Percentiles rank a stretch among this genome's conserved stretches.
These are phyloP conservation scores for Canavalia ensiformis DNA, from an alignment of 306 rosid species.

Conservation along the genomic window DNA sequence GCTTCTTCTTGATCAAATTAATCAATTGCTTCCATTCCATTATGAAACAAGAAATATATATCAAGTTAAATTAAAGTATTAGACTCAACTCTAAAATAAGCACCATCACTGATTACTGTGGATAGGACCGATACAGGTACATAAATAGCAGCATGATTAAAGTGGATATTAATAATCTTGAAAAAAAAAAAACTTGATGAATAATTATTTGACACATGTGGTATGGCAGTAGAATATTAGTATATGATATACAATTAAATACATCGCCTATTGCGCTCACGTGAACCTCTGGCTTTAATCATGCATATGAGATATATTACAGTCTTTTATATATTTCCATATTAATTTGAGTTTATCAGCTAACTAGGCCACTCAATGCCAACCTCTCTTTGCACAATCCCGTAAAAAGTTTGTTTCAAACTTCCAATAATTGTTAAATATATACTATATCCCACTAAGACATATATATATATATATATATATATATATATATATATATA, in stretches of 20 bases:
- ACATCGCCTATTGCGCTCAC: conserved; percentile 50
- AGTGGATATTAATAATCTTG: too few species aligned
- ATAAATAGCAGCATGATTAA: conserved; percentile 6
- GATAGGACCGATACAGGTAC: not conserved
- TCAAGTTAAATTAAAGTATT: not conserved
- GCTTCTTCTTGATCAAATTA: not conserved
- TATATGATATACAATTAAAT: not conserved
- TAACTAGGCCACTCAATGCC: conserved; percentile 36
- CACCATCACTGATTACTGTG: not conserved
- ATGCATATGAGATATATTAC: conserved; percentile 20
- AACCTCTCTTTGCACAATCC: conserved; percentile 25
- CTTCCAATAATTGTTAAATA: conserved; percentile 25
- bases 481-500: not conserved
- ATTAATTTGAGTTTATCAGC: not conserved
- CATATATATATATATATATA: not conserved
- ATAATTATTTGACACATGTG: not conserved
- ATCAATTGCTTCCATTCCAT: not conserved
- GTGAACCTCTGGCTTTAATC: conserved; percentile 46
- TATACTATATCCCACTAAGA: not conserved
- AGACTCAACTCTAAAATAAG: not conserved
- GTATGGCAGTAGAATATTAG: not conserved
- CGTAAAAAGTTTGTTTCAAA: not conserved
- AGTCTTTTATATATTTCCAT: not conserved
- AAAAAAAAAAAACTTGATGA: not conserved
- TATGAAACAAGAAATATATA: not conserved